Evolutionary conservation across 208 protist species (phyloP).

Genomic region (Leptomonas seymouri): DNA sequence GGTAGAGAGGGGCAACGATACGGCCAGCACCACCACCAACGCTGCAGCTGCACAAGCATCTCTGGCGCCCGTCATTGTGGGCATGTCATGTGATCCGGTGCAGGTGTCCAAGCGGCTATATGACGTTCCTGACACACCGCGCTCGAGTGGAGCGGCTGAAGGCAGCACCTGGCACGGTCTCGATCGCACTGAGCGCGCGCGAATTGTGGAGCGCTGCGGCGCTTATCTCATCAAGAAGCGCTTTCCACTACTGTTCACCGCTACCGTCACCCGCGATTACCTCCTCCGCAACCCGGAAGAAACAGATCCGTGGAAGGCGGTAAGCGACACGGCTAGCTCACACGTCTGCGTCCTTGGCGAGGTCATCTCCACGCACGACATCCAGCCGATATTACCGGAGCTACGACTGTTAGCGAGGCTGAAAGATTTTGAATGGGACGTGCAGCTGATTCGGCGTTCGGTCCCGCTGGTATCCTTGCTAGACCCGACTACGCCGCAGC

Average conservation of each 20-base stretch:
- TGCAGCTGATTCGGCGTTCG: slow-evolving; percentile 63
- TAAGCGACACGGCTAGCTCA: slow-evolving; percentile 41
- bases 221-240: slow-evolving; percentile 36
- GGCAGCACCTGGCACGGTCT: slow-evolving; percentile 38
- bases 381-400: slow-evolving; percentile 19
- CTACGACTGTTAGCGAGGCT: slow-evolving; percentile 34
- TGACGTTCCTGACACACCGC: slow-evolving; percentile 25
- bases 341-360: slow-evolving; percentile 48
- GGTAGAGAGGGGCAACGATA: slow-evolving; percentile 1
- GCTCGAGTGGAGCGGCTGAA: not conserved
- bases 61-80: slow-evolving; percentile 17
- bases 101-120: slow-evolving; percentile 16
- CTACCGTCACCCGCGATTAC: slow-evolving; percentile 52
- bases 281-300: slow-evolving; percentile 43
- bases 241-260: slow-evolving; percentile 66
- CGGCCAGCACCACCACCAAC: slow-evolving; percentile 2
- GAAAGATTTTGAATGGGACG: slow-evolving; percentile 52
- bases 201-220: slow-evolving; percentile 24
- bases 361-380: slow-evolving; percentile 14
- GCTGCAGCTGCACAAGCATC: not conserved
- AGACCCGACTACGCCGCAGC: slow-evolving; percentile 62
- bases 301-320: slow-evolving; percentile 39
- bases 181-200: slow-evolving; percentile 9
- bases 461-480: slow-evolving; percentile 48
- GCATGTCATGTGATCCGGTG: slow-evolving; percentile 14